A percentile compares a stretch with the other conserved stretches of the same genome.
Evolutionary conservation across 2,329 filamentous ascomycete species (phyloP).

Genomic region (Dichotomopilus funicola): DNA sequence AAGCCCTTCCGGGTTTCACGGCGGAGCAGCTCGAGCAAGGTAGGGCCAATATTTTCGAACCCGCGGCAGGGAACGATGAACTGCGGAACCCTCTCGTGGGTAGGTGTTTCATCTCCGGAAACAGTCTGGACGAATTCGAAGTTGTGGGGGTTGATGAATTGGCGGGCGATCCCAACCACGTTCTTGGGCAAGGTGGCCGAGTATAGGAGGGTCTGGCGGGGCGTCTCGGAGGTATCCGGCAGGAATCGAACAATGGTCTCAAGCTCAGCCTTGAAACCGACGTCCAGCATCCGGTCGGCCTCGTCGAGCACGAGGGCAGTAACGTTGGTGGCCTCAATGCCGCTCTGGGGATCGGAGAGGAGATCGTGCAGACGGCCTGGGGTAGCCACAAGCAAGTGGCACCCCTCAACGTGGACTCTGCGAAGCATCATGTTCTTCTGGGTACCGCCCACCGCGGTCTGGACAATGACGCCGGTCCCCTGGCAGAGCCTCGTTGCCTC

Average conservation of each 20-base stretch:
- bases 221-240: constrained; percentile 54
- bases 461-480: constrained; percentile 59
- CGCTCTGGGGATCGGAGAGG: constrained; percentile 56
- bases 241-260: constrained; percentile 54
- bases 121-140: constrained; percentile 94
- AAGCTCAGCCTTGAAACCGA: constrained; percentile 69
- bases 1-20: constrained; percentile 44
- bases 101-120: constrained; percentile 69
- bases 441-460: constrained; percentile 87
- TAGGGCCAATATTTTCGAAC: constrained; percentile 70
- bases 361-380: constrained; percentile 83
- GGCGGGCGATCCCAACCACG: constrained; percentile 71
- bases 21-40: constrained; percentile 68
- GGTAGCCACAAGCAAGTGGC: constrained; percentile 84
- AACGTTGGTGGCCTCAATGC: constrained; percentile 69
- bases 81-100: constrained; percentile 80
- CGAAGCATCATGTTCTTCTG: constrained; percentile 63
- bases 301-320: constrained; percentile 93
- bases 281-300: constrained; percentile 97
- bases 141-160: constrained; percentile 67
- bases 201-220: constrained; percentile 88
- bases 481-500: constrained; percentile 66
- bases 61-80: constrained; percentile 60
- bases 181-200: constrained; percentile 85
- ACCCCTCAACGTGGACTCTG: constrained; percentile 66